Evolutionary conservation across 768 basidiomycete species (phyloP), one percentile per base, ranked within the genome.

Genomic region (Mrakia frigida): DNA sequence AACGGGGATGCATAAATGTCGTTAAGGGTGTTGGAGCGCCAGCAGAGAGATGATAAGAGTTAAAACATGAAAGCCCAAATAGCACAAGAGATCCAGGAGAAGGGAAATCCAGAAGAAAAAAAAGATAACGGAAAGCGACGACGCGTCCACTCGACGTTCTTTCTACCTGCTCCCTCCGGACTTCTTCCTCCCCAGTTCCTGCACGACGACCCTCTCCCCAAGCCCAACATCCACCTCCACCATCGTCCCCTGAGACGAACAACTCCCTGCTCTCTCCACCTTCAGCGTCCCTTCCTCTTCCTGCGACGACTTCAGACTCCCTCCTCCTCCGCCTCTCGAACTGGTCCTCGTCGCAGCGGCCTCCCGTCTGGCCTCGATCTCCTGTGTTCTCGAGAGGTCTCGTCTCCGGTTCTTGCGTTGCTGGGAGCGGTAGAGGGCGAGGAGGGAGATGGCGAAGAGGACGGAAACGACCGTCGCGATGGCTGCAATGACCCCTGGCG

Each of bases 381-480:
- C 46, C 46, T 50, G 46, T 4, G 46, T 50, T 18, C 23, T 25
- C 25, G 56, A 56, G 10, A 56, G 56, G 7, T 56, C 56, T 28
- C 56, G 56, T 18, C 56, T 25, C 13, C 25, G 21, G 37, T 41
- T 37, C 37, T 68, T 68, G 25, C 35, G 65, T n/a, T 39, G 35
- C 23, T 68, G 65, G 37, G 65, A 68, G 11, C 65, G 65, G 37
- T 68, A 68, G 21, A 68, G 37, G 6, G 65, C 65, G 35, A 21
- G 43, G 37, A 68, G 65, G 3, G 65, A 39, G 25, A 68, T 1
- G 6, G 35, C 65, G 25, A 72, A 53, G 13, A 56, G 52, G n/a
- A 72, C 25, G 3, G 43, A 28, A 18, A 53, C 50, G 71, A 72
- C 6, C 1, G 28, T 18, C 2, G 59, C 53, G 18, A 72, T 39